phyloP scores from a whole-genome alignment of 345 rosid species.

The Raphanus raphanistrum region DNA sequence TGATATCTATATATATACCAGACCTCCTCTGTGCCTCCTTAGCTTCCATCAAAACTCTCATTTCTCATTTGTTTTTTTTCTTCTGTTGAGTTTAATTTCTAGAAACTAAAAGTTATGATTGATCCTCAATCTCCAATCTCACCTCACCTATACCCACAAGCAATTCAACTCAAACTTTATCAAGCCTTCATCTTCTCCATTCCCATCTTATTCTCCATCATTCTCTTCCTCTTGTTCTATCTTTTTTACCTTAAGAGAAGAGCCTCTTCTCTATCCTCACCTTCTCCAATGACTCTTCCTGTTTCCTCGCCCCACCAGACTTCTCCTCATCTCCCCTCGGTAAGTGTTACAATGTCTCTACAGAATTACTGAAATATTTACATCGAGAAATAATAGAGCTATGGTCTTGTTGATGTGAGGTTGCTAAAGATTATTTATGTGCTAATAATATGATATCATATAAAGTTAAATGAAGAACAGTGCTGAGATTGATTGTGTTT shows the following conservation, averaged over 20 bases:
- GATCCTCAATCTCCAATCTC: conserved; percentile 56
- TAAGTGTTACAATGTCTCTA: conserved; percentile 37
- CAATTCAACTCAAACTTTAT: conserved; percentile 84
- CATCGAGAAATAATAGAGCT: not conserved
- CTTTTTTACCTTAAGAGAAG: conserved; percentile 95
- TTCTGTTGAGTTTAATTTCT: conserved; percentile 10
- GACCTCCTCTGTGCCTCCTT: conserved; percentile 26
- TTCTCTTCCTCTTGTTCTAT: conserved; percentile 83
- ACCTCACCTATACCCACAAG: conserved; percentile 80
- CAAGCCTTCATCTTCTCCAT: conserved; percentile 97
- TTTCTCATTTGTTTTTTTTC: conserved; percentile 9
- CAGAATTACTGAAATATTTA: conserved; percentile 13
- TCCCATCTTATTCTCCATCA: conserved; percentile 88
- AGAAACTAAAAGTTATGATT: conserved; percentile 47
- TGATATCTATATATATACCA: conserved; percentile 27
- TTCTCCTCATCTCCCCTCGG: conserved; percentile 47
- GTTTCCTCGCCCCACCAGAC: conserved; percentile 42
- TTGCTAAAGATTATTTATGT: conserved; percentile 7
- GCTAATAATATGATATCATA: conserved; percentile 1
- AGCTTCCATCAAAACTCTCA: conserved; percentile 27
- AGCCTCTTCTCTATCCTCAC: conserved; percentile 50
- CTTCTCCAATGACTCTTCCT: conserved; percentile 50
- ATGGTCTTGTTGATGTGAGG: conserved; percentile 11
- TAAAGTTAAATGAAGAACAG: conserved; percentile 8
- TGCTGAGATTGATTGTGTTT: conserved; percentile 11